These are phyloP conservation scores for Aspergillus phoenicis DNA, from an alignment of 2,329 filamentous ascomycete species.

Conservation along the genomic window DNA sequence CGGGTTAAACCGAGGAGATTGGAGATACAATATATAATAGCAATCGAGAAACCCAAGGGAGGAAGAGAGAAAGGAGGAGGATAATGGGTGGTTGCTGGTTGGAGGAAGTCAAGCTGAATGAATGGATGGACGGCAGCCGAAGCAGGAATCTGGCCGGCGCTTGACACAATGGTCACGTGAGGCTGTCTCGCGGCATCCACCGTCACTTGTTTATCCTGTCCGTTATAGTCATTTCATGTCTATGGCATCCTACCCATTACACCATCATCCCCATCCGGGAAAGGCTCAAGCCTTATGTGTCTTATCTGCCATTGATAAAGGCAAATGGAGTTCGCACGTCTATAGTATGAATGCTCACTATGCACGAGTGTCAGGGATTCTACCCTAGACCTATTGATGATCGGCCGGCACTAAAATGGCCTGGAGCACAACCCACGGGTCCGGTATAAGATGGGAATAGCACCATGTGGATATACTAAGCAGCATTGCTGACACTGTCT, in stretches of 20 bases:
- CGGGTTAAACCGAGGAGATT: not conserved
- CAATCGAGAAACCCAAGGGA: not conserved
- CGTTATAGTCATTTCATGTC: too few relatives aligned
- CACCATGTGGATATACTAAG: not conserved
- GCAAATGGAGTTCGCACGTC: too few relatives aligned
- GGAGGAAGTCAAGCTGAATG: not conserved
- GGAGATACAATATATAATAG: not conserved
- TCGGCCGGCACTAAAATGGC: not conserved
- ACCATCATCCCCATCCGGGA: too few relatives aligned
- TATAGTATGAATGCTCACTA: too few relatives aligned
- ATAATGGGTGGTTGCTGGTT: not conserved
- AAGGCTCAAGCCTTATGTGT: too few relatives aligned
- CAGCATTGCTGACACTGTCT: conserved; percentile 4
- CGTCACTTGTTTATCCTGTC: not conserved
- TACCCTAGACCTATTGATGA: not conserved
- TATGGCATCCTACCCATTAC: too few relatives aligned
- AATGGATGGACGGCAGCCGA: not conserved
- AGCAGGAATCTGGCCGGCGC: not conserved
- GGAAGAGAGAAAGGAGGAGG: not conserved
- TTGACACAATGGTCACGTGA: not conserved
- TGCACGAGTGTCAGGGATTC: not conserved
- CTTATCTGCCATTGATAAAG: too few relatives aligned
- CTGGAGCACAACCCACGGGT: not conserved
- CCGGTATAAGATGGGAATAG: not conserved
- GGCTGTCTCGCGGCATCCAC: not conserved